phyloP scores from a whole-genome alignment of 805 yeast species.

The Metschnikowia koreensis region DNA sequence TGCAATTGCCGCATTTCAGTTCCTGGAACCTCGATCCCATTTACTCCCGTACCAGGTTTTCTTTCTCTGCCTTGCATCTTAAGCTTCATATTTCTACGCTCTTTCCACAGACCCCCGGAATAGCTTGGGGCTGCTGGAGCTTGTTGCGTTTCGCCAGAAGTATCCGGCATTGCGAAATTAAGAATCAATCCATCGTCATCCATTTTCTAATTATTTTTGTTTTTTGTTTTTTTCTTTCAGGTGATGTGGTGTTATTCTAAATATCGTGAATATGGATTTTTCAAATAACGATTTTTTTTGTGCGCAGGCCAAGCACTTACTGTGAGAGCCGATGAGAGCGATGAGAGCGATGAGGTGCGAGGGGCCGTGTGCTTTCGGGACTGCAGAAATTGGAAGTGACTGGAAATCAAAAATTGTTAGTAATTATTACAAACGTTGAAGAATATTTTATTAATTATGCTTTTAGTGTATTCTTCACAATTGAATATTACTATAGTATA shows the following conservation, averaged over 20 bases:
- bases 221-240: neutral
- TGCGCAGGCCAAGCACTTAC: no score
- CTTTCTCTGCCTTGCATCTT: slow-evolving; percentile 46
- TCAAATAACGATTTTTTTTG: no score
- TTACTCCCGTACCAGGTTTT: slow-evolving; percentile 32
- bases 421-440: no score
- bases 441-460: no score
- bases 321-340: neutral
- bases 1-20: slow-evolving; percentile 1
- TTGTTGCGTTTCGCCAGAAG: slow-evolving; percentile 23
- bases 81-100: slow-evolving; percentile 62
- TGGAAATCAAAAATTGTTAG: no score
- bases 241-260: neutral
- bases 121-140: slow-evolving; percentile 18
- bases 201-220: slow-evolving; percentile 17
- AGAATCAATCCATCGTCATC: slow-evolving; percentile 71
- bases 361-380: neutral
- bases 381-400: neutral
- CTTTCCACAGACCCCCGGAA: slow-evolving; percentile 69
- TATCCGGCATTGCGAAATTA: slow-evolving; percentile 59
- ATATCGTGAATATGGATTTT: no score
- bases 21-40: slow-evolving; percentile 22
- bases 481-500: no score
- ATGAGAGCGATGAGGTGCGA: slow-evolving; percentile 8
- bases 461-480: no score